A percentile compares a stretch with the other conserved stretches of the same genome.
Evolutionary conservation across 2,329 filamentous ascomycete species (phyloP).

Genomic region (Colletotrichum sp.): DNA sequence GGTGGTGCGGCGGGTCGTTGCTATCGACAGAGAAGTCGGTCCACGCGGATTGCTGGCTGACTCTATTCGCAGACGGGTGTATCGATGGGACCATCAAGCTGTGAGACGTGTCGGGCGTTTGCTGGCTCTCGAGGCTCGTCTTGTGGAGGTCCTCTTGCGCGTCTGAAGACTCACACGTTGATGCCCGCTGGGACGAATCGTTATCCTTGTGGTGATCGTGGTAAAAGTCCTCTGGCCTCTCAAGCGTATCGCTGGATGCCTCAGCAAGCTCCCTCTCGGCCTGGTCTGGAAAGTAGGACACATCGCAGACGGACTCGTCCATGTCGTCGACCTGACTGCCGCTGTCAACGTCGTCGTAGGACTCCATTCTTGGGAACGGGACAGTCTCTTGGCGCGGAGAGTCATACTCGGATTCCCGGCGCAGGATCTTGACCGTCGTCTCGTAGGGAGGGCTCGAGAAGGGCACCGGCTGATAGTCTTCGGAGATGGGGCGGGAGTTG

Average conservation of each 20-base stretch:
- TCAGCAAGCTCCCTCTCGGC: slow-evolving; percentile 38
- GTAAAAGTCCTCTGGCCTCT: slow-evolving; percentile 30
- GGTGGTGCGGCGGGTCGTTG: slow-evolving; percentile 43
- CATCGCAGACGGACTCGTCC: slow-evolving; percentile 25
- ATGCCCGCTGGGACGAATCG: slow-evolving; percentile 38
- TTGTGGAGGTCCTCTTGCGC: slow-evolving; percentile 12
- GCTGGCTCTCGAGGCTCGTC: slow-evolving; percentile 17
- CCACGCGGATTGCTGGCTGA: slow-evolving; percentile 64
- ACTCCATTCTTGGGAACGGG: slow-evolving; percentile 39
- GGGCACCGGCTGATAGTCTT: slow-evolving; percentile 45
- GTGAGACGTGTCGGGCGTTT: slow-evolving; percentile 41
- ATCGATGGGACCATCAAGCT: slow-evolving; percentile 53
- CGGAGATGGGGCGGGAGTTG: slow-evolving; percentile 14
- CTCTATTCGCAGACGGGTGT: slow-evolving; percentile 47
- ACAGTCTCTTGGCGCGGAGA: slow-evolving; percentile 26
- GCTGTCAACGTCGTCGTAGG: slow-evolving; percentile 43
- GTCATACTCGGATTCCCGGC: slow-evolving; percentile 45
- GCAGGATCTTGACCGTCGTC: slow-evolving; percentile 55
- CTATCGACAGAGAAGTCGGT: slow-evolving; percentile 65
- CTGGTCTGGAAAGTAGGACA: slow-evolving; percentile 34
- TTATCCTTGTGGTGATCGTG: slow-evolving; percentile 6
- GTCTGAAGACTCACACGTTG: slow-evolving; percentile 43
- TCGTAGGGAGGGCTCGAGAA: slow-evolving; percentile 42
- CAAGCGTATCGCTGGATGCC: slow-evolving; percentile 37
- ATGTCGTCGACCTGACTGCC: slow-evolving; percentile 37